Evolutionary conservation across 2,329 filamentous ascomycete species (phyloP).

Genomic region (Pyrenophora graminea): DNA sequence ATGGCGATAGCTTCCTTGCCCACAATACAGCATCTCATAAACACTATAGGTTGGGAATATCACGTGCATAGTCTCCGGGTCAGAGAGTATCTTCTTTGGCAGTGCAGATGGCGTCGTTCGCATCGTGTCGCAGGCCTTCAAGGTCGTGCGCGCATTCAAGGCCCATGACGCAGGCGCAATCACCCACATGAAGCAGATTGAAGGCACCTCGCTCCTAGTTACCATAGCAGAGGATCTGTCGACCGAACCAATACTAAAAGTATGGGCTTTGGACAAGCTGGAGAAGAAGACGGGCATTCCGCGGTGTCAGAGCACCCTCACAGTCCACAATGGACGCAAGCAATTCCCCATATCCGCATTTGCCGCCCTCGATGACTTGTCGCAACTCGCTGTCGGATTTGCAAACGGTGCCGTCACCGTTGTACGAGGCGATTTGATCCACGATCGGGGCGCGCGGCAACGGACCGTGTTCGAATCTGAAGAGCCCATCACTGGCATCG

Average conservation of each 20-base stretch:
- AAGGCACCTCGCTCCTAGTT: conserved; percentile 81
- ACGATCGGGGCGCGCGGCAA: conserved; percentile 92
- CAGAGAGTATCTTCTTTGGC: conserved; percentile 87
- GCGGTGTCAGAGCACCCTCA: conserved; percentile 82
- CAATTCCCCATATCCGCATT: conserved; percentile 96
- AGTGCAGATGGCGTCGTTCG: conserved; percentile 83
- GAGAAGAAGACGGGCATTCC: conserved; percentile 93
- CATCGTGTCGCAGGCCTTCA: conserved; percentile 86
- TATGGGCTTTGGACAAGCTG: conserved; percentile 94
- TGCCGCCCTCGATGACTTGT: conserved; percentile 81
- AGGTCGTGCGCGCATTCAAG: conserved; percentile 81
- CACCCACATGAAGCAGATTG: conserved; percentile 89
- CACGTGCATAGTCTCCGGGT: conserved; percentile 81
- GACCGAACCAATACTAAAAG: conserved; percentile 85
- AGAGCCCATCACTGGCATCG: conserved; percentile 91
- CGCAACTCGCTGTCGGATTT: conserved; percentile 92
- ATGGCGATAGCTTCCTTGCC: conserved; percentile 46
- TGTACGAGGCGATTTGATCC: conserved; percentile 89
- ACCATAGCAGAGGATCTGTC: conserved; percentile 87
- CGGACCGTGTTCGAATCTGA: conserved; percentile 95
- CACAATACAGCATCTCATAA: conserved; percentile 31
- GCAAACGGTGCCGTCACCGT: conserved; percentile 93
- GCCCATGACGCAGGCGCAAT: conserved; percentile 81
- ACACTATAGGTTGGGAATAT: conserved; percentile 63
- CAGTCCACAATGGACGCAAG: conserved; percentile 85